These are phyloP conservation scores for Schwanniomyces polymorphus DNA, from an alignment of 805 yeast species.

Conservation along the genomic window DNA sequence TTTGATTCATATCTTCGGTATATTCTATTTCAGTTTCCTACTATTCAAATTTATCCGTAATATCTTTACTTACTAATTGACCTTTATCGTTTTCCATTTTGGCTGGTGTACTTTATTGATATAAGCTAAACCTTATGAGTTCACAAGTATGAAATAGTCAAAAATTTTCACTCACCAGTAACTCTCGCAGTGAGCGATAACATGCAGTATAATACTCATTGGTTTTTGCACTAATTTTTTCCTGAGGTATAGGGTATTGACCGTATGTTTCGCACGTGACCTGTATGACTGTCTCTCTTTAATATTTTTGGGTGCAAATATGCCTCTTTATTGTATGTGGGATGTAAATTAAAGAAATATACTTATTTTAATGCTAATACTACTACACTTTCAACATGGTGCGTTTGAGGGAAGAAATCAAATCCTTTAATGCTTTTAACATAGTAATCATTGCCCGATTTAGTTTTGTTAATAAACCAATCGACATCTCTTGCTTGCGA, in stretches of 20 bases:
- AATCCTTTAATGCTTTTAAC: slow-evolving; percentile 89
- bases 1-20: not conserved
- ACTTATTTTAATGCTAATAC: slow-evolving; percentile 44
- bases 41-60: not conserved
- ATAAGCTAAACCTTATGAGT: slow-evolving; percentile 3
- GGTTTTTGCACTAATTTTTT: not conserved
- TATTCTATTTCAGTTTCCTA: not conserved
- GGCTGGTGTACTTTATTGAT: slow-evolving; percentile 28
- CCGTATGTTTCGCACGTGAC: not conserved
- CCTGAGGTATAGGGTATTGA: not conserved
- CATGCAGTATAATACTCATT: not conserved
- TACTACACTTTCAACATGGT: slow-evolving; percentile 87
- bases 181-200: not conserved
- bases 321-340: not conserved
- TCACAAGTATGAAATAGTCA: slow-evolving; percentile 3
- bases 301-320: not conserved
- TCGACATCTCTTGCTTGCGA: slow-evolving; percentile 95
- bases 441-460: slow-evolving; percentile 59
- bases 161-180: slow-evolving; percentile 9
- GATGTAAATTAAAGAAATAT: not conserved
- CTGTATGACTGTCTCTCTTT: not conserved
- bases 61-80: slow-evolving; percentile 81
- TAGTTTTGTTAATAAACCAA: slow-evolving; percentile 70
- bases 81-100: slow-evolving; percentile 99
- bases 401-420: slow-evolving; percentile 95